Percentiles rank a stretch among this genome's conserved stretches.
phyloP scores from a whole-genome alignment of 495 filamentous ascomycete genomes.

The Podospora australis region DNA sequence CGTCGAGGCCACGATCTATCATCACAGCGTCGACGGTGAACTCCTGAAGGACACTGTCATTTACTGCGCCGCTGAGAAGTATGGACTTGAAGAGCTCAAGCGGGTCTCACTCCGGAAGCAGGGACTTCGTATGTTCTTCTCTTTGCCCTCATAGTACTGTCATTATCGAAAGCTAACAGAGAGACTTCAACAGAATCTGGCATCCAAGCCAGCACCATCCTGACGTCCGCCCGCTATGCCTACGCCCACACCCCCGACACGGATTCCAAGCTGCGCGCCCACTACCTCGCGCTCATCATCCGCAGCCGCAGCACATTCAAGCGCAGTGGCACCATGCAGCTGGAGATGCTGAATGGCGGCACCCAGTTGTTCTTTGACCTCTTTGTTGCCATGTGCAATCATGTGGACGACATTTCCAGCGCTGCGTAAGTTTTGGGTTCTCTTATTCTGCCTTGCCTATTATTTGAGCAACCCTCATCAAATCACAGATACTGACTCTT shows the following conservation, averaged over 20 bases:
- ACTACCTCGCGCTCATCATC: constrained; percentile 90
- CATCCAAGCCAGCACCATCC: constrained; percentile 77
- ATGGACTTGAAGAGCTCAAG: constrained; percentile 75
- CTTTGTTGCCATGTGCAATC: constrained; percentile 89
- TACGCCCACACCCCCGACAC: constrained; percentile 84
- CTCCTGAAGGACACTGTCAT: constrained; percentile 85
- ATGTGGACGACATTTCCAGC: constrained; percentile 59
- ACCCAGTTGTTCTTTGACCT: constrained; percentile 82
- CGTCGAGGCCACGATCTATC: constrained; percentile 62
- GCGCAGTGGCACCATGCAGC: constrained; percentile 91
- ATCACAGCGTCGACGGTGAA: constrained; percentile 54
- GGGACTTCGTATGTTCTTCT: constrained; percentile 50
- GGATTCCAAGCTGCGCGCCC: constrained; percentile 81
- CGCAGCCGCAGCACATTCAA: constrained; percentile 80
- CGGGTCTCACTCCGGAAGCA: constrained; percentile 79
- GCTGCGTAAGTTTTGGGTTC: constrained; percentile 33
- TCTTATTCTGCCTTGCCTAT: neutral
- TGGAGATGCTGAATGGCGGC: constrained; percentile 84
- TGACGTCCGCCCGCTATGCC: constrained; percentile 75
- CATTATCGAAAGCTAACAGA: neutral
- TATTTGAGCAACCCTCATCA: too few species aligned
- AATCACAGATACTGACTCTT: too few species aligned
- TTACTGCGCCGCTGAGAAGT: constrained; percentile 82
- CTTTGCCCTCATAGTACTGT: neutral
- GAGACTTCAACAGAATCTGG: constrained; percentile 50